A percentile compares a stretch with the other conserved stretches of the same genome.
Conservation (phyloP, 2,329 filamentous ascomycete genomes). For the Aspergillus clavatus region DNA sequence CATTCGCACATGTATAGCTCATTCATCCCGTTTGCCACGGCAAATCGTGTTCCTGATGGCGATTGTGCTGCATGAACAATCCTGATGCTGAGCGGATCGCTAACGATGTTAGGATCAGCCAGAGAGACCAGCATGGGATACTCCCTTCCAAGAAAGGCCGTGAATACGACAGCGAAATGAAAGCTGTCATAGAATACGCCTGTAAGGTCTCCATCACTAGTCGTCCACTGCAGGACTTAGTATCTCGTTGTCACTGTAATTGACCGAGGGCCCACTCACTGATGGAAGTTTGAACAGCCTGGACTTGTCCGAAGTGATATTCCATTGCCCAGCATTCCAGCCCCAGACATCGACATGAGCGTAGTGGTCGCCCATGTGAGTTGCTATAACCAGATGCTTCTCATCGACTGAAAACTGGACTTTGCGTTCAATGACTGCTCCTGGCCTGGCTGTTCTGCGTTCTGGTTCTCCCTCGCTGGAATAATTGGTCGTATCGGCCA, state of each 20-base stretch:
- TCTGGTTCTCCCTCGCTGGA: constrained; percentile 4
- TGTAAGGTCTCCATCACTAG: constrained; percentile 33
- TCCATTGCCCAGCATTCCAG: constrained; percentile 16
- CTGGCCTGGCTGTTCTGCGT: constrained; percentile 17
- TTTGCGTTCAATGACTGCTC: constrained; percentile 26
- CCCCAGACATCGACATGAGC: constrained; percentile 21
- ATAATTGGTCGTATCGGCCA: background rate
- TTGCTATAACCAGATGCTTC: constrained; percentile 29
- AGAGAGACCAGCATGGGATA: constrained; percentile 17
- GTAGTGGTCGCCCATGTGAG: constrained; percentile 28
- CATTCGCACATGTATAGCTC: constrained; percentile 35
- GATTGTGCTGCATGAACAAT: constrained; percentile 34
- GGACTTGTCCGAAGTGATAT: constrained; percentile 11
- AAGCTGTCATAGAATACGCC: constrained; percentile 31
- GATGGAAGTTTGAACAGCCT: constrained; percentile 17
- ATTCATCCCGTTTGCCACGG: constrained; percentile 31
- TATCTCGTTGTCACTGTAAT: constrained; percentile 1
- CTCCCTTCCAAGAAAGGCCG: constrained; percentile 20
- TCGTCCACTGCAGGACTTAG: constrained; percentile 21
- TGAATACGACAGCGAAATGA: constrained; percentile 25
- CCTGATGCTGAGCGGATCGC: constrained; percentile 27
- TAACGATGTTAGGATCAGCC: constrained; percentile 18
- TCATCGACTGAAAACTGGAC: constrained; percentile 32
- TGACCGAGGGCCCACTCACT: constrained; percentile 7
- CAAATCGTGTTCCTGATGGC: constrained; percentile 27